phyloP scores from a whole-genome alignment of 1,139 yeast genomes.

The Yamadazyma songkhlaensis region DNA sequence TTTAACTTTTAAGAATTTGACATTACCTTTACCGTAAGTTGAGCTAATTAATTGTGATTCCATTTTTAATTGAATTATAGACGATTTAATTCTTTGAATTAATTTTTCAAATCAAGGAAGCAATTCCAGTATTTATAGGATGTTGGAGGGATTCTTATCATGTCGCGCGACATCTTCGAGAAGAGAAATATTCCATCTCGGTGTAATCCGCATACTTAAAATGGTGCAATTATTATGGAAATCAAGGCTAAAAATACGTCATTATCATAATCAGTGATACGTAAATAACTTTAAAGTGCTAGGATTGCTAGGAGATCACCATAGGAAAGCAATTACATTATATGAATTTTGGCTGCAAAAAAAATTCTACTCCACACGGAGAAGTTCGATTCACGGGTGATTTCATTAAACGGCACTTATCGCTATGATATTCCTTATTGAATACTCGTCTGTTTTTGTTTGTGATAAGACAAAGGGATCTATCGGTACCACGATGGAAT shows the following conservation, averaged over 20 bases:
- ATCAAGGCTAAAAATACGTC: neutral
- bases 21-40: constrained; percentile 88
- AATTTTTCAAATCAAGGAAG: neutral
- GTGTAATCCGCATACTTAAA: constrained; percentile 4
- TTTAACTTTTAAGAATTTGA: constrained; percentile 83
- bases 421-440: too few relatives aligned
- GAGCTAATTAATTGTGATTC: constrained; percentile 39
- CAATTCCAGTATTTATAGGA: constrained; percentile 10
- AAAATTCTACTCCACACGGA: neutral
- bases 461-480: too few relatives aligned
- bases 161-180: neutral
- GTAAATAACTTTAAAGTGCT: neutral
- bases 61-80: constrained; percentile 3
- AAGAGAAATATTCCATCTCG: neutral
- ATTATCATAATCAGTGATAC: neutral
- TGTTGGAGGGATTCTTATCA: constrained; percentile 4
- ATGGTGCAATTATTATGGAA: neutral
- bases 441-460: too few relatives aligned
- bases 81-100: neutral
- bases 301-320: neutral
- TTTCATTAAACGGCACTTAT: neutral
- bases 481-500: too few relatives aligned
- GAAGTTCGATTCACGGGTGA: neutral
- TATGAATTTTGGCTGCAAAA: neutral
- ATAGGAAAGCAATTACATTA: neutral